Evolutionary conservation across 75 land plant species (phyloP).

Genomic region (Pinus tabuliformis): DNA sequence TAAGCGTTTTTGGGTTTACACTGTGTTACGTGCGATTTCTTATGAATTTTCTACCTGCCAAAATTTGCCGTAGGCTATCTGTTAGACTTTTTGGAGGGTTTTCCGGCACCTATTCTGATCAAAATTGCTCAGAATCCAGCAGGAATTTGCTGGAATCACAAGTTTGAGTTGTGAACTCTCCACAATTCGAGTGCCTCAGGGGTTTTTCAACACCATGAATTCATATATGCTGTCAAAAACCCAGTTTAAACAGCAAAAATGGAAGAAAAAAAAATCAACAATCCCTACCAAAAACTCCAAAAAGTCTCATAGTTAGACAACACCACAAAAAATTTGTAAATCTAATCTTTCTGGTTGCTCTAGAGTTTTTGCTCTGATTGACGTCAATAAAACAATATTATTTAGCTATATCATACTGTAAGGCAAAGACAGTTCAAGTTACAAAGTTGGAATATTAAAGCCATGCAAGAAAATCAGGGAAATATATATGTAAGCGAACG

Average conservation of each 20-base stretch:
- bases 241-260: too few relatives aligned
- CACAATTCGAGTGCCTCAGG: too few relatives aligned
- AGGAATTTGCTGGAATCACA: too few relatives aligned
- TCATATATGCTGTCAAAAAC: too few relatives aligned
- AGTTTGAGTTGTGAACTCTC: too few relatives aligned
- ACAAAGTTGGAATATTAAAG: background rate
- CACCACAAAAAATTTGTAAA: background rate
- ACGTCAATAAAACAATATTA: background rate
- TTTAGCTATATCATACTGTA: background rate
- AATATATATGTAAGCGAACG: background rate
- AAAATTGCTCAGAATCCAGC: too few relatives aligned
- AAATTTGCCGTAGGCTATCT: background rate
- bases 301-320: too few relatives aligned
- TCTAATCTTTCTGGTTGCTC: background rate
- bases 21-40: background rate
- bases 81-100: too few relatives aligned
- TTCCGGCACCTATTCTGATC: too few relatives aligned
- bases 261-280: too few relatives aligned
- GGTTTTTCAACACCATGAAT: too few relatives aligned
- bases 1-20: background rate
- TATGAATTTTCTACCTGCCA: background rate
- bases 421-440: background rate
- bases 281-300: too few relatives aligned
- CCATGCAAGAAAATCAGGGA: background rate
- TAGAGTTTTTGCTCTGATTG: background rate